Conservation (phyloP, 352 stramenopile species). For the Phytophthora sp. region DNA sequence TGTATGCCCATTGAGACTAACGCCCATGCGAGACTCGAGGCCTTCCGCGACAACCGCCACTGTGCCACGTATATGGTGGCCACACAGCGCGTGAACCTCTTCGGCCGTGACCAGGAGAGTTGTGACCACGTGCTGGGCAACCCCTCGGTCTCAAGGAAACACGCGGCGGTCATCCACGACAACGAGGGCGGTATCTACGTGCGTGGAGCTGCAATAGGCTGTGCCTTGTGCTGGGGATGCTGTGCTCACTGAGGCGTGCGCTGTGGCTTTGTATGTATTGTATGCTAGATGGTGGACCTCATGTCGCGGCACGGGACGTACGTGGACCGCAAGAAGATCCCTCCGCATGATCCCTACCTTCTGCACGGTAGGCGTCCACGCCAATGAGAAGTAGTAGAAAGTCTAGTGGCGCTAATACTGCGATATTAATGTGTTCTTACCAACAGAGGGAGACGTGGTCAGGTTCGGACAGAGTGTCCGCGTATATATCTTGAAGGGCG, state of each 20-base stretch:
- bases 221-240: no score
- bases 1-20: slow-evolving; percentile 68
- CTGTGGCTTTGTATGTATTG: slow-evolving; percentile 10
- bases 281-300: slow-evolving; percentile 77
- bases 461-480: slow-evolving; percentile 90
- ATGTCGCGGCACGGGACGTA: slow-evolving; percentile 91
- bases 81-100: slow-evolving; percentile 84
- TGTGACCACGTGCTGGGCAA: slow-evolving; percentile 90
- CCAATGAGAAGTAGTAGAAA: background rate
- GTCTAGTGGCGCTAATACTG: background rate
- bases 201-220: slow-evolving; percentile 17
- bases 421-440: slow-evolving; percentile 3
- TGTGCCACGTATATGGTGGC: slow-evolving; percentile 88
- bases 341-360: slow-evolving; percentile 82
- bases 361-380: slow-evolving; percentile 59
- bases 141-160: slow-evolving; percentile 86
- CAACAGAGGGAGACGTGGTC: slow-evolving; percentile 78
- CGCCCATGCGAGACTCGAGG: slow-evolving; percentile 73
- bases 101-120: slow-evolving; percentile 84
- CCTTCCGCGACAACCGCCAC: slow-evolving; percentile 75
- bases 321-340: slow-evolving; percentile 83
- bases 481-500: slow-evolving; percentile 85
- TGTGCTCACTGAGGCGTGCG: no score
- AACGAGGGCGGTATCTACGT: slow-evolving; percentile 85
- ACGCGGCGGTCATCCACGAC: slow-evolving; percentile 87